Base-by-base conservation (phyloP, 176 grass and related monocot genomes). In the Canna indica region DNA sequence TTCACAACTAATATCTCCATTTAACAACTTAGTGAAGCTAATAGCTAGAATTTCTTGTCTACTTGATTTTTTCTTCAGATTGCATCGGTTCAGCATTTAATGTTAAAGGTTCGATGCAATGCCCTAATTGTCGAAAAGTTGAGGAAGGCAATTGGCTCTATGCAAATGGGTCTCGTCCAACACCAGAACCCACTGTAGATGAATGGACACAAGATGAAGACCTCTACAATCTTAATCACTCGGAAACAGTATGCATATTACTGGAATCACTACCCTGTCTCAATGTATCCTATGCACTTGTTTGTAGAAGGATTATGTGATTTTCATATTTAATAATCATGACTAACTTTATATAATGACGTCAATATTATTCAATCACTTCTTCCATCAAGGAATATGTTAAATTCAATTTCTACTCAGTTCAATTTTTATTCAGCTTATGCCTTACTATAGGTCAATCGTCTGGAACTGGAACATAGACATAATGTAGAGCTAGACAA, bases 61-160 rank as follows among this genome's bases (percentile, higher is more conserved):
- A 22, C 14, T 33, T 7, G 17, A 75, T 79, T 48, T 67, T 16
- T 64, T 60, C 66, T 80, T 47, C 86, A 99, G 94, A 99, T 75
- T 99, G 94, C 78, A 99, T 99, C 77, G 94, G 94, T 59, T 99
- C 94, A 11, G 94, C 94, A 87, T 99, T 99, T 71, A 99, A 99
- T 88, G 89, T 86, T 44, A 99, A 99, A 81, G 94, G 94, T 48
- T 32, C 81, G 70, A 99, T 99, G 94, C 94, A 99, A 82, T 99
- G 94, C 75, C 94, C 94, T 32, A 99, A 99, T 73, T 99, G 94
- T 82, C 88, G 86, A 38, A 93, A 99, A 81, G 76, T 99, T 62
- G 94, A 99, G 73, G 90, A 93, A 86, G 94, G 94, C 52, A 99
- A 88, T 74, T 99, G 94, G 94, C 82, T 92, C 10, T 93, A 84